Evolutionary conservation across 2,329 filamentous ascomycete genomes (phyloP), one percentile per base, ranked within the genome.

Genomic region (Penicillium rolfsii): DNA sequence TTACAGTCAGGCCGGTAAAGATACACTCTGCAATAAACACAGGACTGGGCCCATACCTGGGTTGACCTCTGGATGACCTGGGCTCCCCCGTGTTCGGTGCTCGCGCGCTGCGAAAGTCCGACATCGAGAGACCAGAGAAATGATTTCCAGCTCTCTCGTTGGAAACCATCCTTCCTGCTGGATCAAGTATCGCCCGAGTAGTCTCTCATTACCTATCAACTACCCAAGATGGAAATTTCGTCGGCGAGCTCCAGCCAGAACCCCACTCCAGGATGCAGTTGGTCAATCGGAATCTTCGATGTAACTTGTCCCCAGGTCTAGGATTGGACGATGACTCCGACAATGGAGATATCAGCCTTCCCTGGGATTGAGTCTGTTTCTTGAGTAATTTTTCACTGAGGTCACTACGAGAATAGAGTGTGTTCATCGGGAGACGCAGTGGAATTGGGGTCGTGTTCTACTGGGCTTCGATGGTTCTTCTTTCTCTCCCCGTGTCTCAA

Each of bases 31-130:
- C 19, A 22, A 22, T 22, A 22, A 22, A 22, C 19, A 22, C 19
- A 22, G 19, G 19, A 22, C 19, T 22, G 19, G 19, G 19, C 19
- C 19, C 19, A 22, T 22, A 22, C 19, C 19, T 22, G 19, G 19
- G 19, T 22, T 22, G 19, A 22, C 19, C 19, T 22, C 19, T 22
- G 19, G 19, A 22, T 22, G 19, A 22, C 19, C 19, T 22, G 19
- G 19, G 19, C 19, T 22, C 19, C 19, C 19, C 19, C 19, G 55
- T 24, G 24, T 38, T 55, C 60, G 55, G 57, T 59, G 8, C 53
- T 59, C 24, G 59, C 24, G 59, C 62, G 41, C 56, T 55, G 35
- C 38, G 43, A 58, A 60, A 35, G 33, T 60, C 62, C 62, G 60
- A 46, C 24, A 33, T 33, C 4, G 9, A 11, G 30, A 33, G 8